Base-by-base conservation (phyloP, 306 rosid species). In the Cucumis sativus region DNA sequence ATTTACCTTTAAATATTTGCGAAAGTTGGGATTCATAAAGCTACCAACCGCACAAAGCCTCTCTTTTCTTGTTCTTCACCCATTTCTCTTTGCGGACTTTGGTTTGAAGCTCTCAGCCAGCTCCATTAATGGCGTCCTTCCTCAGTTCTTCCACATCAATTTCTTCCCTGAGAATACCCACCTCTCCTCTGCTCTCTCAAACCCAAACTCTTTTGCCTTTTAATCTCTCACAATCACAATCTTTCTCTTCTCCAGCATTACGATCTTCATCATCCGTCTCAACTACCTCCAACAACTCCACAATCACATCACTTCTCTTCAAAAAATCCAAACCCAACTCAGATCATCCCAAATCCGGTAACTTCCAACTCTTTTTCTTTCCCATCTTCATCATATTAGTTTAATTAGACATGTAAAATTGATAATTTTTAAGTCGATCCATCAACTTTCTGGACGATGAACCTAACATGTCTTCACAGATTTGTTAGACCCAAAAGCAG, bases 51-150 rank as follows among this genome's bases (percentile, higher is more conserved):
- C 10, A 54, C 10, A 17, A 41, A 28, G 18, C 8, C 39, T 0
- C 20, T n/a, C 7, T 59, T 35, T n/a, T 10, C 65, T 35, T 56
- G 71, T n/a, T n/a, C 74, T 28, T 39, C 16, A 12, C 20, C 61
- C 77, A 11, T 1, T 20, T 18, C 52, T 47, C 64, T 72, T 47
- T 39, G 18, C 21, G 28, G 17, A 62, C 62, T 43, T 8, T 59
- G 45, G 59, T 71, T 43, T 67, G 45, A 66, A 73, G 18, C 16
- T 47, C 17, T 56, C 12, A 37, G 16, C 17, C 75, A 37, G 10
- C 81, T 54, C 6, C 78, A 28, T 56, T 79, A 75, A 93, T 93
- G 96, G 95, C 95, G 23, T 86, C 92, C 20, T 37, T 88, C n/a
- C 30, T 88, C n/a, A 33, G 74, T 74, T 85, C 89, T 81, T 60